A percentile compares a stretch with the other conserved stretches of the same genome.
Conservation (phyloP, 2,329 filamentous ascomycete species). For the Plectosphaerella sp. region DNA sequence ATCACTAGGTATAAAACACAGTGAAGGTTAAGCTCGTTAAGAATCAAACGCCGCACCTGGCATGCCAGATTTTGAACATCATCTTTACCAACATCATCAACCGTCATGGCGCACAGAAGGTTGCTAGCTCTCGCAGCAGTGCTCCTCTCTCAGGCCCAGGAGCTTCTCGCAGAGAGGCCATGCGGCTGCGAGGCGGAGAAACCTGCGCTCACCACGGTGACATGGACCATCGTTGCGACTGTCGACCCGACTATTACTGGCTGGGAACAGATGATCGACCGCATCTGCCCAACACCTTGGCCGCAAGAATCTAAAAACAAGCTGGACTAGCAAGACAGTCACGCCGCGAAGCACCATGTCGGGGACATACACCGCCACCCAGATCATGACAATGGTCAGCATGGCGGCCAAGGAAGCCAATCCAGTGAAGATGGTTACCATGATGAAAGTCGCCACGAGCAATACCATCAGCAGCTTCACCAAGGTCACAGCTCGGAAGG, state of each 20-base stretch:
- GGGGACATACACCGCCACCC: background rate
- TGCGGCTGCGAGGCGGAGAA: background rate
- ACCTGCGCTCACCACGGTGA: background rate
- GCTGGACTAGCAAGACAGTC: background rate
- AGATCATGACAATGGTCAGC: background rate
- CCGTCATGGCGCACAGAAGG: background rate
- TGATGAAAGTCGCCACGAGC: too few species aligned
- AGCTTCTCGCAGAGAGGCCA: background rate
- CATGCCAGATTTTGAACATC: too few species aligned
- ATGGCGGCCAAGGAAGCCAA: background rate
- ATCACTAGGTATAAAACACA: too few species aligned
- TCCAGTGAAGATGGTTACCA: background rate
- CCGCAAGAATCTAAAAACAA: background rate
- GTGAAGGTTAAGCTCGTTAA: too few species aligned
- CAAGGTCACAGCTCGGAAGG: background rate
- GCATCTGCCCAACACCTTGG: background rate
- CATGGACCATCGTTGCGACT: background rate
- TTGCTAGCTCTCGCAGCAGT: background rate
- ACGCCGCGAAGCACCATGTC: background rate
- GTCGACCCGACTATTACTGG: background rate
- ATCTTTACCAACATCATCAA: too few species aligned
- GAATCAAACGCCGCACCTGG: too few species aligned
- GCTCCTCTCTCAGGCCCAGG: background rate
- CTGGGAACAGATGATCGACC: background rate
- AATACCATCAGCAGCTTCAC: too few species aligned